Conservation (phyloP, 1,139 yeast genomes). For the Yamadazyma conglobata region DNA sequence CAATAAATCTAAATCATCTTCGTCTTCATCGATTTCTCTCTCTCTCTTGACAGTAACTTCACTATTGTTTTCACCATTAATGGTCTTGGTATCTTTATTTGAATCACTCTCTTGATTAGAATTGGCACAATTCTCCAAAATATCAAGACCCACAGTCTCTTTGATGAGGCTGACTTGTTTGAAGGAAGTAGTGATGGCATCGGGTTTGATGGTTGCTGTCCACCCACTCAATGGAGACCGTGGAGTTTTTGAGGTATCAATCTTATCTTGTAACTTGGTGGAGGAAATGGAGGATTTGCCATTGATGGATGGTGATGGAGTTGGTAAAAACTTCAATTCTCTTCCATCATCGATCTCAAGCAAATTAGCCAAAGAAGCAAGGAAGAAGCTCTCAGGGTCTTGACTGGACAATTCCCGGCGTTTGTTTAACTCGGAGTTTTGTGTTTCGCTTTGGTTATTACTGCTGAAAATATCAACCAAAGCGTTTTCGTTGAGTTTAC, state of each 20-base stretch:
- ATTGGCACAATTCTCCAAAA: conserved; percentile 28
- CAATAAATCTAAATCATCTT: conserved; percentile 26
- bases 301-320: conserved; percentile 24
- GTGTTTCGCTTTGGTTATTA: conserved; percentile 8
- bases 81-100: conserved; percentile 1
- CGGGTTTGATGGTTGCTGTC: conserved; percentile 46
- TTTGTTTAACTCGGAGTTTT: conserved; percentile 34
- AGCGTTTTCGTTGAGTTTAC: conserved; percentile 19
- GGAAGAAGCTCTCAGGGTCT: conserved; percentile 50
- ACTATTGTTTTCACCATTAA: neutral
- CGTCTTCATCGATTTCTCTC: conserved; percentile 29
- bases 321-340: conserved; percentile 22
- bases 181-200: conserved; percentile 45
- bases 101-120: conserved; percentile 4
- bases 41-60: conserved; percentile 19
- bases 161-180: conserved; percentile 38
- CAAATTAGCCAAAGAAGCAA: conserved; percentile 52
- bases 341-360: conserved; percentile 42
- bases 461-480: conserved; percentile 25
- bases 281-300: conserved; percentile 15
- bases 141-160: conserved; percentile 30
- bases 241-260: conserved; percentile 25
- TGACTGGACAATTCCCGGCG: conserved; percentile 45
- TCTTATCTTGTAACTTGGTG: conserved; percentile 15
- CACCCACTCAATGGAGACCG: conserved; percentile 38